These are phyloP conservation scores for Sequoiadendron giganteum DNA, from an alignment of 75 land plant genomes.

Conservation along the genomic window DNA sequence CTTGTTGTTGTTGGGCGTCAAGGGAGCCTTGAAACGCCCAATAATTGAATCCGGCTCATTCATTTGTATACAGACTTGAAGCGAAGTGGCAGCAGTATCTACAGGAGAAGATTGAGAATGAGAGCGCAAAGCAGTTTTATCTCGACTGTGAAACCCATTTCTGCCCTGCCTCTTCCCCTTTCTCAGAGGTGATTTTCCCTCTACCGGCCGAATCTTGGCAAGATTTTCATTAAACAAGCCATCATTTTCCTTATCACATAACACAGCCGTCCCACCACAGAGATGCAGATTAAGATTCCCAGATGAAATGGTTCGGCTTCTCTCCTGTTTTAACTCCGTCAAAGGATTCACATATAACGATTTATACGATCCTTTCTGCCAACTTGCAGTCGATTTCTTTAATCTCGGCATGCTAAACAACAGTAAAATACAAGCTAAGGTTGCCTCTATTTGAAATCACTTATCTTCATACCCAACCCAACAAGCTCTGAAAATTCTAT, in stretches of 20 bases:
- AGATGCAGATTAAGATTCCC: constrained; percentile 7
- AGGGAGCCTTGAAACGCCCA: constrained; percentile 20
- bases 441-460: background rate
- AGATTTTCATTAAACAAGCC: constrained; percentile 9
- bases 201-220: background rate
- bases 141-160: background rate
- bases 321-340: constrained; percentile 3
- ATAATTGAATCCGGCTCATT: constrained; percentile 37
- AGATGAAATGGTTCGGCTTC: constrained; percentile 8
- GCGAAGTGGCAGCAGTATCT: constrained; percentile 15
- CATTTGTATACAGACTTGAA: constrained; percentile 48
- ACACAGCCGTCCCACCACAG: constrained; percentile 2
- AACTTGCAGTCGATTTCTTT: background rate
- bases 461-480: background rate
- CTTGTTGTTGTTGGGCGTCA: constrained; percentile 11
- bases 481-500: background rate
- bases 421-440: background rate
- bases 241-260: constrained; percentile 9
- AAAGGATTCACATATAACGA: constrained; percentile 6
- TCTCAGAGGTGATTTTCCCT: background rate
- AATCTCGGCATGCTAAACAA: constrained; percentile 5
- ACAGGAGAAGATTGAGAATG: background rate
- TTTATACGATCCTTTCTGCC: background rate
- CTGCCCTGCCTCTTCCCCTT: background rate
- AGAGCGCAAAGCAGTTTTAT: background rate